Percentiles rank a stretch among this genome's conserved stretches.
Conservation (phyloP, 2,329 filamentous ascomycete species). For the Penicillium verrucosum region DNA sequence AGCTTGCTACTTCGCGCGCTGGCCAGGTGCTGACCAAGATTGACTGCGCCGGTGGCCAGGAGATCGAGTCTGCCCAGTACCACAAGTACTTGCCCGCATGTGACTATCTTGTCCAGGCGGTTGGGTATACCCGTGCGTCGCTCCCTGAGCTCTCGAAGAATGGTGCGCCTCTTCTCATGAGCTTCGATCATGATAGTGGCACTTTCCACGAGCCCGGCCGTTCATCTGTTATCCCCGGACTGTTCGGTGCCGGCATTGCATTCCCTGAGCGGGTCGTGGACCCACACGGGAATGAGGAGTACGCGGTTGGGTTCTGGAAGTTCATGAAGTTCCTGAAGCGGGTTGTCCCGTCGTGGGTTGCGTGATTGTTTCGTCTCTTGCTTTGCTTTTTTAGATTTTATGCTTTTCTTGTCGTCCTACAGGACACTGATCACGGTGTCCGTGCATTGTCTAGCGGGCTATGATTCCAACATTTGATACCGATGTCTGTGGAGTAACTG, state of each 20-base stretch:
- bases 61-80: slow-evolving; percentile 46
- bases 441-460: slow-evolving; percentile 2
- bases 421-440: background rate
- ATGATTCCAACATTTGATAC: slow-evolving; percentile 3
- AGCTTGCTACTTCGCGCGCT: slow-evolving; percentile 46
- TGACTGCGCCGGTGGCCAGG: slow-evolving; percentile 39
- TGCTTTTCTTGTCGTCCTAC: background rate
- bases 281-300: slow-evolving; percentile 59
- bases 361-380: background rate
- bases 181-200: slow-evolving; percentile 39
- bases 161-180: slow-evolving; percentile 25
- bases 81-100: slow-evolving; percentile 48
- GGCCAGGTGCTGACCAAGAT: slow-evolving; percentile 49
- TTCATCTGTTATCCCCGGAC: slow-evolving; percentile 46
- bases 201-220: slow-evolving; percentile 46
- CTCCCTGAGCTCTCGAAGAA: slow-evolving; percentile 48
- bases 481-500: background rate
- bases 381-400: background rate
- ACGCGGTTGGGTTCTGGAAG: slow-evolving; percentile 62
- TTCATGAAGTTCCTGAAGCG: slow-evolving; percentile 62
- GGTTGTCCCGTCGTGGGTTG: slow-evolving; percentile 52
- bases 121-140: slow-evolving; percentile 54
- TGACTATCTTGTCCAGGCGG: slow-evolving; percentile 56
- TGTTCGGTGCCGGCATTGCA: slow-evolving; percentile 62
- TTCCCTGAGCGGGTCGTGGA: slow-evolving; percentile 61